These are phyloP conservation scores for Ceratocystis destructans DNA, from an alignment of 2,329 filamentous ascomycete genomes.

Conservation along the genomic window DNA sequence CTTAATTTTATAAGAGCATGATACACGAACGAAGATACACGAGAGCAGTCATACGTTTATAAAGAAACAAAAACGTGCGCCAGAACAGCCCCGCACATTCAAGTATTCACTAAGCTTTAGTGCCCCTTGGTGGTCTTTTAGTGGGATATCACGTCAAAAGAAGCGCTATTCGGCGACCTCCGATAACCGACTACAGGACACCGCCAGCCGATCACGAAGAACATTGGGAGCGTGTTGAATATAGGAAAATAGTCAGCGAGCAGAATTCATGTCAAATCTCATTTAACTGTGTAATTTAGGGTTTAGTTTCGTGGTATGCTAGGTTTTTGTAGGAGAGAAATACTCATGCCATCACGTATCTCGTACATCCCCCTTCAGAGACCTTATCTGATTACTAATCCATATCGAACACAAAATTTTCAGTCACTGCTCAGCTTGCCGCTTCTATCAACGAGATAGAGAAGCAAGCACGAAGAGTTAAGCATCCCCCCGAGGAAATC, in stretches of 20 bases:
- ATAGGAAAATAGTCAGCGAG: too few relatives aligned
- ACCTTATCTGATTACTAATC: constrained; percentile 17
- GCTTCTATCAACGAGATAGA: background rate
- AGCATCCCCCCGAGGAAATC: background rate
- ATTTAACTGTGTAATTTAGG: too few relatives aligned
- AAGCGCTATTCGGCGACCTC: constrained; percentile 19
- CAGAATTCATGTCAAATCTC: too few relatives aligned
- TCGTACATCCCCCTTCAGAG: background rate
- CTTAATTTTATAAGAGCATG: background rate
- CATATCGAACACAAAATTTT: constrained; percentile 8
- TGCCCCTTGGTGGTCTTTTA: background rate
- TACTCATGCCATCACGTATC: background rate
- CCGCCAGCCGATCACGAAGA: background rate
- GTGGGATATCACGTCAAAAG: background rate
- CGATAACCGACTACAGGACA: constrained; percentile 1
- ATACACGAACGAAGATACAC: background rate
- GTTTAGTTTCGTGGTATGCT: too few relatives aligned
- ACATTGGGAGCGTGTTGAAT: background rate
- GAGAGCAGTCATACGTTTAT: background rate
- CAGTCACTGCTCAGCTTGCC: background rate
- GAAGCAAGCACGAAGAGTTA: background rate
- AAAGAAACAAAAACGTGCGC: background rate
- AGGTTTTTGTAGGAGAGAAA: too few relatives aligned
- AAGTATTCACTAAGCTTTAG: background rate
- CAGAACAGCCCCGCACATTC: background rate